A percentile compares a stretch with the other conserved stretches of the same genome.
These are phyloP conservation scores for Aspergillus proliferans DNA, from an alignment of 2,329 filamentous ascomycete species.

Conservation along the genomic window DNA sequence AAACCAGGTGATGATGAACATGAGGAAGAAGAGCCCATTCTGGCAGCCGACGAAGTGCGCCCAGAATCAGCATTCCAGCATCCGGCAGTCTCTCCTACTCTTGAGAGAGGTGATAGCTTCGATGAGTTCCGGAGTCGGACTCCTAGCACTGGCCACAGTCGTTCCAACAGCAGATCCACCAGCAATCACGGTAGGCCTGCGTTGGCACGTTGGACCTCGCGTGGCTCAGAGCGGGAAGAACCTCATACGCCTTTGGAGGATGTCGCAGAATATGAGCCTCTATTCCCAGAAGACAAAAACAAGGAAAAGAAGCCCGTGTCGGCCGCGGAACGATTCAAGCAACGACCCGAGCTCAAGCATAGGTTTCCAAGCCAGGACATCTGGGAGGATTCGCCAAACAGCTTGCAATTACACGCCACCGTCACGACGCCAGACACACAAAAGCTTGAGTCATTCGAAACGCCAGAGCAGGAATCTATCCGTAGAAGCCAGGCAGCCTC, in stretches of 20 bases:
- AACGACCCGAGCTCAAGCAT: conserved; percentile 50
- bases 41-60: conserved; percentile 81
- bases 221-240: conserved; percentile 44
- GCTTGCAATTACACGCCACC: conserved; percentile 67
- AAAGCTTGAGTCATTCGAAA: conserved; percentile 39
- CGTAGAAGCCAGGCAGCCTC: conserved; percentile 37
- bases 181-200: conserved; percentile 56
- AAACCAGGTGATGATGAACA: conserved; percentile 45
- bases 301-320: conserved; percentile 49
- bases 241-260: conserved; percentile 69
- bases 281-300: conserved; percentile 76
- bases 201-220: conserved; percentile 50
- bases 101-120: conserved; percentile 57
- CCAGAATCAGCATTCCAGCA: conserved; percentile 62
- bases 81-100: conserved; percentile 72
- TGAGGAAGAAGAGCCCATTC: conserved; percentile 67
- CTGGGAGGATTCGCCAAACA: conserved; percentile 93
- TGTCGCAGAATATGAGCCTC: conserved; percentile 87
- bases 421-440: conserved; percentile 72
- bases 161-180: conserved; percentile 58
- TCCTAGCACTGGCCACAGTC: conserved; percentile 54
- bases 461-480: conserved; percentile 44
- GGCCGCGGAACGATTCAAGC: conserved; percentile 52
- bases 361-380: conserved; percentile 93
- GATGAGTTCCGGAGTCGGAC: conserved; percentile 47